Percentiles rank a stretch among this genome's conserved stretches.
These are phyloP conservation scores for Polytrichum formosum DNA, from an alignment of 225 moss, liverwort and hornwort species.

Conservation along the genomic window DNA sequence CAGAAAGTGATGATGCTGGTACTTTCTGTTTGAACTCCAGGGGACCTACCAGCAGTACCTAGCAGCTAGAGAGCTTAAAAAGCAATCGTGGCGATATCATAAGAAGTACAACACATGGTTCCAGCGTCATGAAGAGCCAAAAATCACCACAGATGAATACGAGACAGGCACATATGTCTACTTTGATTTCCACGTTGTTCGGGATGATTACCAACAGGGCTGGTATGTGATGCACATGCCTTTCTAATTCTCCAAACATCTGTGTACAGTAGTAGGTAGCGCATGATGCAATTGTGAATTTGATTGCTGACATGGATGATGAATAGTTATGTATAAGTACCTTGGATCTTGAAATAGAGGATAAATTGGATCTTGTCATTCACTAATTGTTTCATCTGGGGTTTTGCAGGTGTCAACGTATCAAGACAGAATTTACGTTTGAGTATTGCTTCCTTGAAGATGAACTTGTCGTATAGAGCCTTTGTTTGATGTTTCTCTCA, in stretches of 20 bases:
- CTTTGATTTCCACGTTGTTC: constrained; percentile 94
- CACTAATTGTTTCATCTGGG: constrained; percentile 12
- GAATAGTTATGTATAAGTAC: too few species aligned
- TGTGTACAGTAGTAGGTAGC: background rate
- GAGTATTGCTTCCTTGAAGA: constrained; percentile 68
- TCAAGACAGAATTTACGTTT: constrained; percentile 63
- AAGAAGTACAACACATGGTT: constrained; percentile 99
- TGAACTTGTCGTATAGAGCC: constrained; percentile 53
- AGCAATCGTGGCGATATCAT: constrained; percentile 97
- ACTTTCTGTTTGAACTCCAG: constrained; percentile 24
- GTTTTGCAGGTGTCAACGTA: constrained; percentile 63
- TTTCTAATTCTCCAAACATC: background rate
- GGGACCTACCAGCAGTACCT: constrained; percentile 99
- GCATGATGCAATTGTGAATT: constrained; percentile 1
- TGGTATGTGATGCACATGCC: constrained; percentile 48
- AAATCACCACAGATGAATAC: constrained; percentile 91
- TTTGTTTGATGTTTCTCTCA: constrained; percentile 19
- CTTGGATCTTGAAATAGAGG: too few species aligned
- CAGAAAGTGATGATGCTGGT: background rate
- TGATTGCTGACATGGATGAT: background rate
- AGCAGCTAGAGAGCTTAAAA: constrained; percentile 94
- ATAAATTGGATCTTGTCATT: constrained; percentile 4
- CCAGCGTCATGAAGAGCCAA: constrained; percentile 96
- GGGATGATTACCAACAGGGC: constrained; percentile 95
- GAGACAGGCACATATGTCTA: constrained; percentile 98